Conservation (phyloP, 805 yeast species). For the Maudiozyma turicensis region DNA sequence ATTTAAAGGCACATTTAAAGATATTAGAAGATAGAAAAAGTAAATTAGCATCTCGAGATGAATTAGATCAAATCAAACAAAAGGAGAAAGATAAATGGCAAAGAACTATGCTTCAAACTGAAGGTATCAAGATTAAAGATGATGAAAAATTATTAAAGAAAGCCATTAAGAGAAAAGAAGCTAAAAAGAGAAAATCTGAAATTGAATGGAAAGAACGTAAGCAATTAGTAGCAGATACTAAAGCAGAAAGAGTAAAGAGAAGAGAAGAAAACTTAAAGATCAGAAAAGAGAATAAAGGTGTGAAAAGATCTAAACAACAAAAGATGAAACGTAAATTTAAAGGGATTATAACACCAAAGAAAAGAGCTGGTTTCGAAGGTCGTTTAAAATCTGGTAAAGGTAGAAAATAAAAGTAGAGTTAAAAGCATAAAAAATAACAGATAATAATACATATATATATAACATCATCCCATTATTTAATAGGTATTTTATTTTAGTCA, state of each 20-base stretch:
- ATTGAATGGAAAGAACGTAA: conserved; percentile 89
- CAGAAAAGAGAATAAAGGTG: conserved; percentile 77
- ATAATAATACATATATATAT: not conserved
- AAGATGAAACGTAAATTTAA: conserved; percentile 55
- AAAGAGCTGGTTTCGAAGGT: conserved; percentile 91
- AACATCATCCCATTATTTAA: not conserved
- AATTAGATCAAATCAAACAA: conserved; percentile 44
- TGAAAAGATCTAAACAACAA: conserved; percentile 62
- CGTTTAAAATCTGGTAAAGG: conserved; percentile 29
- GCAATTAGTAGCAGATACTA: conserved; percentile 64
- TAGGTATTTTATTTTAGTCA: not conserved
- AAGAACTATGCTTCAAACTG: conserved; percentile 72
- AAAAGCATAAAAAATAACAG: not conserved
- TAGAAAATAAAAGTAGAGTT: not conserved
- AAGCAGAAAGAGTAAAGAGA: conserved; percentile 68
- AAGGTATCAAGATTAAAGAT: conserved; percentile 81
- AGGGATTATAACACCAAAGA: conserved; percentile 41
- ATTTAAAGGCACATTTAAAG: conserved; percentile 70
- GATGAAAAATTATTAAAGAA: conserved; percentile 82
- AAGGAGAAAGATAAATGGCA: conserved; percentile 79
- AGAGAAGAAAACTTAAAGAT: conserved; percentile 85
- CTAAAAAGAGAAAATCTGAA: conserved; percentile 76
- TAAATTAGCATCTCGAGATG: conserved; percentile 51
- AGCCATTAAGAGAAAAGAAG: conserved; percentile 75
- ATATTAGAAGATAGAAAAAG: conserved; percentile 66